Evolutionary conservation across 73 alveolate genomes (phyloP).

Genomic region (Paramecium octaurelia): DNA sequence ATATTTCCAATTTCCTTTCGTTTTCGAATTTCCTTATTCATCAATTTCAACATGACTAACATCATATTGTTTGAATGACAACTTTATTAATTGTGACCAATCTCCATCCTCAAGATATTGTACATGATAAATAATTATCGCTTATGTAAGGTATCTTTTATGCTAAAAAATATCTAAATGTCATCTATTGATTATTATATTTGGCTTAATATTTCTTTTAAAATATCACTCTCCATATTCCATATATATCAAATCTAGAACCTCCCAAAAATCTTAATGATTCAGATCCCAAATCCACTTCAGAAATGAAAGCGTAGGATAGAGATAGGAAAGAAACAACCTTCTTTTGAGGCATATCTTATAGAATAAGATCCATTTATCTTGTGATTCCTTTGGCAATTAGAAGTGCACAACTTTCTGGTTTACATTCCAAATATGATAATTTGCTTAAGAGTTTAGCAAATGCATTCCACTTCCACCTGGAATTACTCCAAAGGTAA

Average conservation of each 20-base stretch:
- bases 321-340: constrained; percentile 1
- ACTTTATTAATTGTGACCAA: constrained; percentile 26
- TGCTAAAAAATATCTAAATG: background rate
- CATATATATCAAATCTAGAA: constrained; percentile 53
- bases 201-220: constrained; percentile 23
- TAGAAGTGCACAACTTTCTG: constrained; percentile 52
- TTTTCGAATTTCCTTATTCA: background rate
- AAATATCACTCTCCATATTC: constrained; percentile 47
- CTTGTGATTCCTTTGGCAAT: constrained; percentile 48
- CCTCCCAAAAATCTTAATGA: constrained; percentile 53
- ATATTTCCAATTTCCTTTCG: constrained; percentile 46
- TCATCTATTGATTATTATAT: background rate
- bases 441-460: constrained; percentile 1
- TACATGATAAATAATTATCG: constrained; percentile 4
- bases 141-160: constrained; percentile 40
- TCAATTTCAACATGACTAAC: constrained; percentile 25
- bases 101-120: constrained; percentile 36
- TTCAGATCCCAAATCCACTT: constrained; percentile 49
- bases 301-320: constrained; percentile 53
- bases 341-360: constrained; percentile 19
- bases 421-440: background rate
- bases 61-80: constrained; percentile 15
- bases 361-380: constrained; percentile 38
- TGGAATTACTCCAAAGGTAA: constrained; percentile 46
- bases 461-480: constrained; percentile 63